Evolutionary conservation across 2,329 filamentous ascomycete genomes (phyloP).

Genomic region (Ciborinia camelliae): DNA sequence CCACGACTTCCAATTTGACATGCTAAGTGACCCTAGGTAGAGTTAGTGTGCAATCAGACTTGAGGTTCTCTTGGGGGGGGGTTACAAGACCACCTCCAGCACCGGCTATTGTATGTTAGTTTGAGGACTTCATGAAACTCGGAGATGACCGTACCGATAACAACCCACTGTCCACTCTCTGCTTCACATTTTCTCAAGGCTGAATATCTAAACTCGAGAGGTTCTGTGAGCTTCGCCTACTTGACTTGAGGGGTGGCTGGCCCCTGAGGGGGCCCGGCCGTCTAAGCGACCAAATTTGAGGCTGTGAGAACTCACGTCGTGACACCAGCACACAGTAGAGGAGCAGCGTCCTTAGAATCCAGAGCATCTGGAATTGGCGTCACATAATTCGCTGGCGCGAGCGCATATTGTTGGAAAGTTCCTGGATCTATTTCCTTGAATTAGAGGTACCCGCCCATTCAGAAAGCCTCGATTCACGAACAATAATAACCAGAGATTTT

Average conservation of each 20-base stretch:
- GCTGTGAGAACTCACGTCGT: conserved; percentile 46
- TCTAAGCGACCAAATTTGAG: conserved; percentile 17
- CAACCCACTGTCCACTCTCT: conserved; percentile 40
- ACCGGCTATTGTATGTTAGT: conserved; percentile 41
- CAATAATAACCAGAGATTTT: conserved; percentile 65
- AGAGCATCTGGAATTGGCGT: conserved; percentile 64
- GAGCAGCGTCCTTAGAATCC: conserved; percentile 58
- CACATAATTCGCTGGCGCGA: conserved; percentile 63
- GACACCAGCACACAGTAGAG: conserved; percentile 65
- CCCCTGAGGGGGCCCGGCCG: conserved; percentile 18
- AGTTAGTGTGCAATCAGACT: conserved; percentile 6
- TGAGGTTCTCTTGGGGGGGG: background rate
- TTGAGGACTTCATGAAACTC: conserved; percentile 19
- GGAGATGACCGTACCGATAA: conserved; percentile 32
- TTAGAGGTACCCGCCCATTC: conserved; percentile 1
- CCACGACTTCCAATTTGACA: conserved; percentile 58
- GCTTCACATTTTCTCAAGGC: conserved; percentile 60
- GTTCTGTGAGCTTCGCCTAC: conserved; percentile 30
- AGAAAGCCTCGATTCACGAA: conserved; percentile 22
- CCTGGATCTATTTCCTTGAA: conserved; percentile 45
- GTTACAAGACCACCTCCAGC: conserved; percentile 56
- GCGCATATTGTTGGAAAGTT: conserved; percentile 69
- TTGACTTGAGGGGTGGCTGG: conserved; percentile 23
- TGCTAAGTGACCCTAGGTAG: conserved; percentile 52
- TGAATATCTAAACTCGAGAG: conserved; percentile 45